Base-by-base conservation (phyloP, 1,284 basidiomycete species). In the Microbotryum saponariae region DNA sequence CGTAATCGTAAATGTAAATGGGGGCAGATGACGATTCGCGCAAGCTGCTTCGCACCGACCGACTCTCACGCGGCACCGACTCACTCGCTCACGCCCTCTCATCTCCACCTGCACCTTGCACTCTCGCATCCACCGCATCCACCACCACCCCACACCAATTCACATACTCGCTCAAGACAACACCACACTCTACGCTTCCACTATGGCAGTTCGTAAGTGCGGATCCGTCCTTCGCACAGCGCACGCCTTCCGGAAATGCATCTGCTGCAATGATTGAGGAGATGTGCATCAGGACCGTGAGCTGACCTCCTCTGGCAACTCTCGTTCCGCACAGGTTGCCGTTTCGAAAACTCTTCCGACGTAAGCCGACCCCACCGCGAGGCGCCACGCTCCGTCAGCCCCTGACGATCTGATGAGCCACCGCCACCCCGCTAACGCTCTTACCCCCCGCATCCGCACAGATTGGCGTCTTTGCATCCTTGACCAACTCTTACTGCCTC, bases 311-410 rank as follows among this genome's bases (percentile, higher is more conserved):
- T 42, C 14, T 42, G 5, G 1, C 37, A 14, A 42, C 37, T 42
- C 37, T 42, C 69, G 3, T 68, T 1, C 21, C 25, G 6, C n/a
- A 8, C 68, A 71, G 71, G 76, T 66, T 75, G 74, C 54, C 73
- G 76, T 79, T 98, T 97, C 74, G 93, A 98, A 80, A 97, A 97
- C 80, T 92, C 86, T 77, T 91, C 88, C 78, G 93, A 97, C 74
- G 85, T 97, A 71, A 91, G 92, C 73, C 20, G 31, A 31, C 31
- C 31, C 31, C 31, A 9, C 12, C 9, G n/a, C 9, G 8, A 2
- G 3, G 10, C 2, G 20, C 9, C 25, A n/a, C 51, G 1, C 20
- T 52, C 20, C 51, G 23, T 23, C 8, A 23, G 48, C 48, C 21
- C 27, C 48, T 23, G 29, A 25, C n/a, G 16, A 23, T 14, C 16